Percentiles rank a stretch among this genome's conserved stretches.
phyloP scores from a whole-genome alignment of 2,329 filamentous ascomycete species.

The Aspergillus aculeatus region DNA sequence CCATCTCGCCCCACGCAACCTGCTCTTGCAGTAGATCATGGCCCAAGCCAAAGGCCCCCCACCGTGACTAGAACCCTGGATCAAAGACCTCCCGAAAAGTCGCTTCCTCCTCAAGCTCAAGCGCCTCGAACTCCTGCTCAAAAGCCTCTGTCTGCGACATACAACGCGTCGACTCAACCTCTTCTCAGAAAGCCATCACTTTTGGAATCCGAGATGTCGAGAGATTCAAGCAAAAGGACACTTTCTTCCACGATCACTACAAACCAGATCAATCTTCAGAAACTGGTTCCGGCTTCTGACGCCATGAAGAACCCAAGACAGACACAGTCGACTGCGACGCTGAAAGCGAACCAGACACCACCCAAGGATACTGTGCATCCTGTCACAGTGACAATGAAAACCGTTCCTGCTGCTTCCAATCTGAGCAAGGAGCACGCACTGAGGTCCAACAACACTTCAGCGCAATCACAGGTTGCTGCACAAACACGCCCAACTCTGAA shows the following conservation, averaged over 20 bases:
- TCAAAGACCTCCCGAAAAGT: not conserved
- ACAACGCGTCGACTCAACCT: too few species aligned
- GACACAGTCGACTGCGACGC: too few species aligned
- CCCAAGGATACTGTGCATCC: too few species aligned
- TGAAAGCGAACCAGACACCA: too few species aligned
- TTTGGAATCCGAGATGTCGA: not conserved
- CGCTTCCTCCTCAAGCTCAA: not conserved
- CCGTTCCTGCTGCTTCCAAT: too few species aligned
- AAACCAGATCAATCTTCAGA: not conserved
- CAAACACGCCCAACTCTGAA: too few species aligned
- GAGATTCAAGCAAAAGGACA: not conserved
- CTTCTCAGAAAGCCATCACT: conserved; percentile 4
- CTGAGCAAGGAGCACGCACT: too few species aligned
- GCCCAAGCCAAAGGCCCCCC: not conserved
- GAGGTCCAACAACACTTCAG: too few species aligned
- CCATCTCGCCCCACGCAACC: not conserved
- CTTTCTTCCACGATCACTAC: not conserved
- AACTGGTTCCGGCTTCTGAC: too few species aligned
- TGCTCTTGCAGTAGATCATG: not conserved
- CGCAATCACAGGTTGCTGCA: too few species aligned
- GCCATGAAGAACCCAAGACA: too few species aligned
- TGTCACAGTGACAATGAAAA: too few species aligned
- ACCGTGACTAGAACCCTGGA: not conserved
- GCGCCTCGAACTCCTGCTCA: not conserved
- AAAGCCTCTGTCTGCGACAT: conserved; percentile 16